phyloP scores from a whole-genome alignment of 257 asterid genomes.

The Leptodermis oblonga region DNA sequence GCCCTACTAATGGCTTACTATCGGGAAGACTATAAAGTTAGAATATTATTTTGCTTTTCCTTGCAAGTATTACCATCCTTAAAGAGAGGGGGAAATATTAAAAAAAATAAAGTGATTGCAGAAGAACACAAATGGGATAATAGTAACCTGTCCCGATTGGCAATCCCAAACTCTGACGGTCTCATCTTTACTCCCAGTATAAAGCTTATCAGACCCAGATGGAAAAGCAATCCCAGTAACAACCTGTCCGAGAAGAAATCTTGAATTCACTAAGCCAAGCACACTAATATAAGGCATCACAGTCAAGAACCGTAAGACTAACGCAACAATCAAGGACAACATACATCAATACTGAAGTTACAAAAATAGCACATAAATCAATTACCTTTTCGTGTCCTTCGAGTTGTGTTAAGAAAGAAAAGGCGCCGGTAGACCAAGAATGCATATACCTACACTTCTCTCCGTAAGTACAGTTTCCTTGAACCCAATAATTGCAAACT shows the following conservation, averaged over 20 bases:
- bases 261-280: not conserved
- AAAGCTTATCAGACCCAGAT: conserved; percentile 86
- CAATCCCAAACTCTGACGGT: conserved; percentile 95
- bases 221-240: conserved; percentile 88
- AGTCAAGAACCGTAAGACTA: not conserved
- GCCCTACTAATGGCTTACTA: no score
- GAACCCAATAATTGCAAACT: conserved; percentile 62
- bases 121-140: conserved; percentile 11
- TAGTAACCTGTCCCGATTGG: conserved; percentile 88
- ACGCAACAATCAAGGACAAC: not conserved
- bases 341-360: no score
- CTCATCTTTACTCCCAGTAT: conserved; percentile 88
- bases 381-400: conserved; percentile 86
- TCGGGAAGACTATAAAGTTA: no score
- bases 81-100: not conserved
- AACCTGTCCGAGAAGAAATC: conserved; percentile 46
- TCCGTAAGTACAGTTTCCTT: conserved; percentile 71
- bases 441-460: conserved; percentile 79
- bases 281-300: not conserved
- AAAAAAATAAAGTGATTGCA: not conserved
- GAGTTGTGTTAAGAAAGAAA: conserved; percentile 60
- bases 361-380: not conserved
- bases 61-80: not conserved
- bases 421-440: conserved; percentile 79
- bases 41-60: not conserved